A percentile compares a stretch with the other conserved stretches of the same genome.
phyloP scores from a whole-genome alignment of 345 rosid species.

The Firmiana major region DNA sequence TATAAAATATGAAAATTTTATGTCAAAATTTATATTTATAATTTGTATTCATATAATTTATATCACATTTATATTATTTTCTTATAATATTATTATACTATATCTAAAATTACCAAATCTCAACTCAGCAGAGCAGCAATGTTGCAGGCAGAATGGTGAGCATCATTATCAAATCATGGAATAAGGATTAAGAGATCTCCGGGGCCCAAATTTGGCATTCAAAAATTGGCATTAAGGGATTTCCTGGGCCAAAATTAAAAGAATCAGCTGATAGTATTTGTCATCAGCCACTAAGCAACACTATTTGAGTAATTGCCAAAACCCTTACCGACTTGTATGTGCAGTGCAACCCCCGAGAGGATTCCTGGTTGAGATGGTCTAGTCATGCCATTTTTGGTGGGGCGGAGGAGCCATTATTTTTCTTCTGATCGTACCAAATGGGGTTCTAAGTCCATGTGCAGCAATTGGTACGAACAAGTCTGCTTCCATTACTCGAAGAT shows the following conservation, averaged over 20 bases:
- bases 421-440: neutral
- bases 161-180: neutral
- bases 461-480: neutral
- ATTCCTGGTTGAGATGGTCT: neutral
- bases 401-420: neutral
- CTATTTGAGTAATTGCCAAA: neutral
- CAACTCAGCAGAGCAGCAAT: neutral
- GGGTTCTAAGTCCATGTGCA: constrained; percentile 6
- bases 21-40: no score
- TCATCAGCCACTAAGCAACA: constrained; percentile 1
- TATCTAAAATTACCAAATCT: no score
- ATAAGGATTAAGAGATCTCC: neutral
- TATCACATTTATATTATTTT: no score
- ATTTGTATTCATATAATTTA: no score
- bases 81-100: no score
- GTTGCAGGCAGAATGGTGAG: neutral
- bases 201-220: neutral
- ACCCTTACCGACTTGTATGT: neutral
- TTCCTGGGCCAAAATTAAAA: neutral
- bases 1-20: no score
- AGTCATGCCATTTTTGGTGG: neutral
- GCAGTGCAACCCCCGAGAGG: no score
- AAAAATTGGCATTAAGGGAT: neutral
- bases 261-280: neutral
- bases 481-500: neutral